Evolutionary conservation across 2,329 filamentous ascomycete genomes (phyloP).

Genomic region (Pyrenophora graminea): DNA sequence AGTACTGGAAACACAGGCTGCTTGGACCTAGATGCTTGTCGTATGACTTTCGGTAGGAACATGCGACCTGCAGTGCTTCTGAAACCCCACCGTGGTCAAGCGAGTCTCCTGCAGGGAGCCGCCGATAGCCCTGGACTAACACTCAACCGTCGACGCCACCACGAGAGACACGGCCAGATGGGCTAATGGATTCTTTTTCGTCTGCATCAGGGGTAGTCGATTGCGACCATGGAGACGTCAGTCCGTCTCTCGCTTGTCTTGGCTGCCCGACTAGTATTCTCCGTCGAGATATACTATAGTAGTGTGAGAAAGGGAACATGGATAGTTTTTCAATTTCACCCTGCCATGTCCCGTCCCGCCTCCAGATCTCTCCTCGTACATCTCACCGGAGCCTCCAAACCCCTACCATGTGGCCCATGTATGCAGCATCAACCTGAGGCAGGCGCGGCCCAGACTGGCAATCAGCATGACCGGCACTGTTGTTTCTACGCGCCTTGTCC

Average conservation of each 20-base stretch:
- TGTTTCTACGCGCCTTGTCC: conserved; percentile 1
- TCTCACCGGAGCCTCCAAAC: neutral
- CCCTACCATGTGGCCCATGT: neutral
- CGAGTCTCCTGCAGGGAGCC: conserved; percentile 16
- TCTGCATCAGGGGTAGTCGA: neutral
- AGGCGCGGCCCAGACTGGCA: neutral
- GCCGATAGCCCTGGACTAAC: conserved; percentile 10
- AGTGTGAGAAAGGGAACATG: too few relatives aligned
- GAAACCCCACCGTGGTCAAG: conserved; percentile 14
- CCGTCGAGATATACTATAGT: too few relatives aligned
- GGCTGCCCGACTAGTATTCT: too few relatives aligned
- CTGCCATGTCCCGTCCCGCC: neutral
- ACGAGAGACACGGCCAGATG: too few relatives aligned
- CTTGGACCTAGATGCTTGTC: conserved; percentile 6
- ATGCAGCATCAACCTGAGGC: conserved; percentile 11
- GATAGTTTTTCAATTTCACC: too few relatives aligned
- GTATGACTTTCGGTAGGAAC: conserved; percentile 6
- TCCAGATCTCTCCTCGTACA: neutral
- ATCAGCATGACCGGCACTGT: conserved; percentile 1
- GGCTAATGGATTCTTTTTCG: neutral
- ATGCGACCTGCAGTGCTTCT: conserved; percentile 5
- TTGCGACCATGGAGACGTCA: too few relatives aligned
- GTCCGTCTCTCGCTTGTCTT: too few relatives aligned
- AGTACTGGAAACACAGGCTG: conserved; percentile 4
- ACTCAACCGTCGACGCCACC: neutral